These are phyloP conservation scores for Arthrinium phaeospermum DNA, from an alignment of 2,329 filamentous ascomycete species.

Conservation along the genomic window DNA sequence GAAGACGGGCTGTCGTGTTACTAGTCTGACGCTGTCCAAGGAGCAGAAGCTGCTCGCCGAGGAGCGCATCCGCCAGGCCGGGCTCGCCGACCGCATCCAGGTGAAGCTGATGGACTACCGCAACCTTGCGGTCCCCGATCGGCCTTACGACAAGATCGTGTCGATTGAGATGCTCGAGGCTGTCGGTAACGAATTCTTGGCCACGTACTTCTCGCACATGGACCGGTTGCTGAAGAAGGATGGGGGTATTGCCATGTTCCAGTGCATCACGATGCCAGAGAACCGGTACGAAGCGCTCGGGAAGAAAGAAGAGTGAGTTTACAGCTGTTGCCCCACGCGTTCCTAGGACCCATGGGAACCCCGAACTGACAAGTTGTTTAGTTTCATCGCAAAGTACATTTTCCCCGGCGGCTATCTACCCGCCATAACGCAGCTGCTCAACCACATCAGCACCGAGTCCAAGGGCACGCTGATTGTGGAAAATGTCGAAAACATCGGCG, in stretches of 20 bases:
- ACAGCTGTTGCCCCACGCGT: too few relatives aligned
- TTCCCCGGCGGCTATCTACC: slow-evolving; percentile 79
- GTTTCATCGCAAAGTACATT: slow-evolving; percentile 78
- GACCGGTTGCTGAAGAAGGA: slow-evolving; percentile 68
- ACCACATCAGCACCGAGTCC: slow-evolving; percentile 66
- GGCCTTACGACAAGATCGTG: slow-evolving; percentile 71
- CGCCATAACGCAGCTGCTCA: slow-evolving; percentile 60
- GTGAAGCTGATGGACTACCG: slow-evolving; percentile 74
- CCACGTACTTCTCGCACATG: slow-evolving; percentile 70
- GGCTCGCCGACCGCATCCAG: slow-evolving; percentile 64
- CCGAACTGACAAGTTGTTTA: slow-evolving; percentile 28
- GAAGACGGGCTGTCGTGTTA: slow-evolving; percentile 70
- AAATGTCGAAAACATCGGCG: slow-evolving; percentile 73
- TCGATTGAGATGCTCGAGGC: slow-evolving; percentile 82
- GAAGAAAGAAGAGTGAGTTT: slow-evolving; percentile 64
- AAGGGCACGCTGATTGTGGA: slow-evolving; percentile 69
- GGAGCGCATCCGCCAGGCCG: slow-evolving; percentile 64
- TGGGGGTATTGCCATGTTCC: slow-evolving; percentile 72
- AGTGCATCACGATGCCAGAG: slow-evolving; percentile 80
- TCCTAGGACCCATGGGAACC: background rate
- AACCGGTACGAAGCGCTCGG: slow-evolving; percentile 69
- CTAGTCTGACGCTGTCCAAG: slow-evolving; percentile 69
- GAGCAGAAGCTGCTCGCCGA: slow-evolving; percentile 75
- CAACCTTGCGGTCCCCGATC: slow-evolving; percentile 58
- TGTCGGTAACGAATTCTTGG: slow-evolving; percentile 70